Base-by-base conservation (phyloP, 2,329 filamentous ascomycete genomes). In the Aspergillus jensenii region DNA sequence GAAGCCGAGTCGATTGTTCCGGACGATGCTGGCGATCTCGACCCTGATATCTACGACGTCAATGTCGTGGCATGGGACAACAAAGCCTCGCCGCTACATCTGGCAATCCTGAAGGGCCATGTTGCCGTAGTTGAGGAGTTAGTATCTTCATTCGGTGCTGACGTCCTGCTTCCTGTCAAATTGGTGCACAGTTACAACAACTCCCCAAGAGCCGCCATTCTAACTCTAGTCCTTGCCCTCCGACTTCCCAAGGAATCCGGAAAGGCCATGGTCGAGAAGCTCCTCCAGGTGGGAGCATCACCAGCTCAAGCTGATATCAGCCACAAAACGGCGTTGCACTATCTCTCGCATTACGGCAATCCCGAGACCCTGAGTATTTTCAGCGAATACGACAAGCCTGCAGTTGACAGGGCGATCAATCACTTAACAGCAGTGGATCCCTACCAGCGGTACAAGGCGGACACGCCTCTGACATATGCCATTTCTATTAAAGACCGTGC, bases 31-130 rank as follows among this genome's bases (percentile, higher is more conserved):
- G 78, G 83, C 21, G 81, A 85, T 1, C 81, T 88, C 9, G 88
- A 90, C 19, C 90, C 90, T 1, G 90, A 96, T 72, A 83, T 93
- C 52, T 93, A 90, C 71, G 86, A 95, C 63, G 82, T 93, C 59
- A 87, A 96, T 63, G 83, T 89, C 1, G 70, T 90, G n/a, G 85
- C 90, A 1, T 96, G 91, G 91, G 91, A 96, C 65, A 83, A 81
- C 5, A 85, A 87, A 4, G 84, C 86, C 57, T 89, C 88, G 12
- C 86, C 91, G 1, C 79, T 96, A 5, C 91, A 96, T 71, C 81
- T 92, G 27, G 91, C 91, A 7, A 91, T 96, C 59, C 71, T 90
- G 1, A 84, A 85, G 59, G 90, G 90, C 0, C 87, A 93, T 63
- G 78, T 83, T 25, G 82, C 88, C 4, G 83, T 87, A 11, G 89